Base-by-base conservation (phyloP, 2,329 filamentous ascomycete species). In the Phyllachora maydis region DNA sequence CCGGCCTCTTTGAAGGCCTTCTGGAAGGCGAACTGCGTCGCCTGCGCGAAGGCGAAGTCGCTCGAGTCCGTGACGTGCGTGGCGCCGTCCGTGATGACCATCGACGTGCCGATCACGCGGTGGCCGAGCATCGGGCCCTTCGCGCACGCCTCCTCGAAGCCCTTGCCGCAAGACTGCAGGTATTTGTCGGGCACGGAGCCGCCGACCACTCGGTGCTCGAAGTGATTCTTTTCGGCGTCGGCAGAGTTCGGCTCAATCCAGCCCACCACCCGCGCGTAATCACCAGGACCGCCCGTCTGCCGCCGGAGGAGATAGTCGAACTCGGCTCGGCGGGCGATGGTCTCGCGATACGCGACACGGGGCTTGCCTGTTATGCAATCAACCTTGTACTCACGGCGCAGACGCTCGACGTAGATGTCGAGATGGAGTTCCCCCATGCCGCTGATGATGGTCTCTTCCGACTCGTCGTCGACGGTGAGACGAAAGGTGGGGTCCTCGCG, bases 371-470 rank as follows among this genome's bases (percentile, higher is more conserved):
- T 93, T 39, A 77, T 65, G 47, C 85, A 92, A 33, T 93, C 88
- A 25, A 92, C 83, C 44, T 77, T 81, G 63, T 98, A 98, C 52
- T 98, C 88, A 42, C 88, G 75, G 37, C 77, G 75, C 56, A 98
- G 83, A 36, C 88, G 82, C 56, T 98, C 88, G 23, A 98, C 71
- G 48, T 98, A 98, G 41, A 98, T 91, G 41, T 92, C 83, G 14
- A 98, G 61, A 49, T 98, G 88, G 35, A 98, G 52, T 49, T 98
- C 88, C 36, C 88, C 88, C 88, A 98, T 98, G 29, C 88, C 88
- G 19, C 78, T 90, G 42, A 98, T 95, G 42, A 98, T 91, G 22
- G 85, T 95, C 56, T 98, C 81, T 43, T 91, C 76, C 33, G 75
- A 85, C 54, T 98, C 88, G 10, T 67, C 52, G 42, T 98, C 88